A percentile compares a stretch with the other conserved stretches of the same genome.
These are phyloP conservation scores for Quercus tomentella DNA, from an alignment of 331 rosid species.

Conservation along the genomic window DNA sequence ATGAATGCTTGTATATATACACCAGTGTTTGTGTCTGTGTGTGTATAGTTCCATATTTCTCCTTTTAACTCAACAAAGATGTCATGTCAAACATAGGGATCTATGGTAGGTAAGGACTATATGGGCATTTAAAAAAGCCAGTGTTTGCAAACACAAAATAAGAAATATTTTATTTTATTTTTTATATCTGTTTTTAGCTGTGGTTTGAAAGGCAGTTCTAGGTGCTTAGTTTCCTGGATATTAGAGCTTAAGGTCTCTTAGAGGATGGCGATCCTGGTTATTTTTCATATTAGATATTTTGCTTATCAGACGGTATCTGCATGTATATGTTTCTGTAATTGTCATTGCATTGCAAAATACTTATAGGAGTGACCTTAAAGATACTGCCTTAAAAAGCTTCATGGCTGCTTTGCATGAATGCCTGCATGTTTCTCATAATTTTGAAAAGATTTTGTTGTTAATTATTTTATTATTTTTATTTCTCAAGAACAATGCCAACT, in stretches of 20 bases:
- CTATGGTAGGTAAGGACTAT: no score
- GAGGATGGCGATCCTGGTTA: no score
- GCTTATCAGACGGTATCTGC: background rate
- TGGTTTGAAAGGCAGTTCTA: background rate
- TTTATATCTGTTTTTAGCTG: background rate
- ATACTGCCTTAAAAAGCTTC: background rate
- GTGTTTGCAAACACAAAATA: no score
- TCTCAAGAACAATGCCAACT: background rate
- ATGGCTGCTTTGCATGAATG: background rate
- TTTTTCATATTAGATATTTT: background rate
- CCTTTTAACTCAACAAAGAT: no score
- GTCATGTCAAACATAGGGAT: no score
- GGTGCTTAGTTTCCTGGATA: background rate
- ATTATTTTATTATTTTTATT: background rate
- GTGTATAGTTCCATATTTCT: no score
- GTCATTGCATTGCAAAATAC: no score
- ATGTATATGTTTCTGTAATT: background rate
- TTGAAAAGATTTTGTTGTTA: background rate
- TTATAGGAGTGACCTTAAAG: no score
- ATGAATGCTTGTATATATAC: no score
- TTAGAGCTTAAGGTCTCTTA: background rate
- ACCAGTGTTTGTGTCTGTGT: no score
- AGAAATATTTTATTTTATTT: background rate
- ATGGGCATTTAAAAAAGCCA: no score
- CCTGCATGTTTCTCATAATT: slow-evolving; percentile 6